Evolutionary conservation across 148 eudicot species (phyloP).

Genomic region (Rhododendron ovatum): DNA sequence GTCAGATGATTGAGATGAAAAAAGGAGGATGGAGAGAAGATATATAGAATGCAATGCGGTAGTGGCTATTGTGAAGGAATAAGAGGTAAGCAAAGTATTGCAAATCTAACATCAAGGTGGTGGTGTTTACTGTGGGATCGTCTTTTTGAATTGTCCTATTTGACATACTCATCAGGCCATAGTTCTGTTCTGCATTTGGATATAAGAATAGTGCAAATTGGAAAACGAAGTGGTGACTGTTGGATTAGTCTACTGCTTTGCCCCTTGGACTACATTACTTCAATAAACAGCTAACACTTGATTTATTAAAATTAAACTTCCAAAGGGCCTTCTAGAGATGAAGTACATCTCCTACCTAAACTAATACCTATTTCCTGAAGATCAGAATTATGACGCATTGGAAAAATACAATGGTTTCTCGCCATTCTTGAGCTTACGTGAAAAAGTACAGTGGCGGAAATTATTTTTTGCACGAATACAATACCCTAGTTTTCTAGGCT

Average conservation of each 20-base stretch:
- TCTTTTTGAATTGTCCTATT: background rate
- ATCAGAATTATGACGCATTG: background rate
- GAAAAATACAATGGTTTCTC: background rate
- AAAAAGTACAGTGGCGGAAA: background rate
- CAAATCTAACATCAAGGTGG: background rate
- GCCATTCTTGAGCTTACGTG: background rate
- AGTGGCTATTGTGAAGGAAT: background rate
- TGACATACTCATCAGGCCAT: background rate
- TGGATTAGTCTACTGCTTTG: background rate
- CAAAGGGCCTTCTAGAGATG: background rate
- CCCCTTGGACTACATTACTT: background rate
- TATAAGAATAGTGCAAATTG: background rate
- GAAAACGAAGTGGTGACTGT: background rate
- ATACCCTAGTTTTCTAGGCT: background rate
- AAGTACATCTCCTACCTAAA: background rate
- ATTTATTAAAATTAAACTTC: background rate
- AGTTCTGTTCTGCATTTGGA: background rate
- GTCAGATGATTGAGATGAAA: background rate
- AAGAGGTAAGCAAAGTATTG: background rate
- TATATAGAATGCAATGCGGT: background rate
- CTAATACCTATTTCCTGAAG: background rate
- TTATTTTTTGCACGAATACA: background rate
- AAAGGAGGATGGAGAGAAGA: background rate
- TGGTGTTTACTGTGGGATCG: background rate
- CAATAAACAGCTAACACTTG: background rate